Base-by-base conservation (phyloP, 495 filamentous ascomycete genomes). In the Pyrenopolyporus hunteri region DNA sequence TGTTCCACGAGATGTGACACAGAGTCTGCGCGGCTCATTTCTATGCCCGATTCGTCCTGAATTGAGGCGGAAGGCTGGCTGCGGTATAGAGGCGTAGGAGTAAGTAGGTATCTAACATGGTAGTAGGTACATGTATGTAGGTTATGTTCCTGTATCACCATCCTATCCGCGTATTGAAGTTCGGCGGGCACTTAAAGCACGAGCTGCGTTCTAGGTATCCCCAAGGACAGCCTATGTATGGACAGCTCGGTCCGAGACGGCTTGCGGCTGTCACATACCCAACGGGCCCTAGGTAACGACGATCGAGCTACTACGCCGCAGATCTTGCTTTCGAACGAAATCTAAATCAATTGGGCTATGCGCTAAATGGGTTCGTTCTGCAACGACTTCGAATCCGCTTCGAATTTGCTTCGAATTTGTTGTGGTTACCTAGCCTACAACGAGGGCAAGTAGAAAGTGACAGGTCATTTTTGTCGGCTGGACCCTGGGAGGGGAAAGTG, bases 21-120 rank as follows among this genome's bases (percentile, higher is more conserved):
- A 14, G 25, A 45, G 32, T 19, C 44, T 47, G 55, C 54, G 55
- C 61, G 61, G 61, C 61, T 59, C 50, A 14, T 56, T 60, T 60
- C 51, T 46, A 51, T 59, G 56, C 25, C 56, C 33, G 57, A 51
- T 50, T 56, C 19, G 45, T 55, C 16, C 16, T 49, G 45, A 35
- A 40, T 31, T 29, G 31, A 60, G 20, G 20, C 25, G 25, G 36
- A 50, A 49, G 43, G 20, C 25, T 49, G 25, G 43, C 23, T 33
- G 22, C n/a, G 25, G 26, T 48, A 48, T 23, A 36, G 44, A 39
- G 50, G 51, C 36, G 19, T 7, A 51, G 51, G 25, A 37, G 25
- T 22, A 23, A 22, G n/a, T n/a, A n/a, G n/a, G n/a, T n/a, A n/a
- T n/a, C n/a, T n/a, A n/a, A n/a, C n/a, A n/a, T n/a, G n/a, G n/a